Evolutionary conservation across 1,284 basidiomycete species (phyloP).

Genomic region (Cystobasidiaceae sp.): DNA sequence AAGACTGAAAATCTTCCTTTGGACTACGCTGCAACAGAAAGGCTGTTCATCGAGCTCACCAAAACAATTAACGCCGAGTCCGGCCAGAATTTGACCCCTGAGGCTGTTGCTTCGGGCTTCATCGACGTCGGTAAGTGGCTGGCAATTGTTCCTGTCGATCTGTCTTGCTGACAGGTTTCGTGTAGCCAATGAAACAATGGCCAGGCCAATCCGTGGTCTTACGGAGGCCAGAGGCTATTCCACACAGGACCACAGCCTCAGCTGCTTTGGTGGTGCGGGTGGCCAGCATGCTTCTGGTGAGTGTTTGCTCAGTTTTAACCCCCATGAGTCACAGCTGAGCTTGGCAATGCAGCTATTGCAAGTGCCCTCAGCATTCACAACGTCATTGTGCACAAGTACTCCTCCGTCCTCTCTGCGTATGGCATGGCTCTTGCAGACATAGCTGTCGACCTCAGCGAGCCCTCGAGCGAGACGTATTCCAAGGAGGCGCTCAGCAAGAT

Average conservation of each 20-base stretch:
- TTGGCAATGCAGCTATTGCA: slow-evolving; percentile 84
- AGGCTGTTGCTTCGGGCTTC: slow-evolving; percentile 82
- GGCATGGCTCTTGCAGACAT: slow-evolving; percentile 82
- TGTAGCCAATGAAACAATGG: slow-evolving; percentile 33
- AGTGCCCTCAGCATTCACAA: slow-evolving; percentile 70
- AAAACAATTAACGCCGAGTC: slow-evolving; percentile 58
- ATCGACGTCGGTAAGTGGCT: slow-evolving; percentile 16
- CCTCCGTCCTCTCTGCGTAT: slow-evolving; percentile 81
- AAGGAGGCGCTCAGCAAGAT: slow-evolving; percentile 54
- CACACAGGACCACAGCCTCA: slow-evolving; percentile 24
- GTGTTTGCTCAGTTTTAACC: neutral
- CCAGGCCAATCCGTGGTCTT: slow-evolving; percentile 33
- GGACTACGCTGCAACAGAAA: slow-evolving; percentile 61
- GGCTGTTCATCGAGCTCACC: slow-evolving; percentile 61
- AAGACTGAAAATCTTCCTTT: slow-evolving; percentile 74
- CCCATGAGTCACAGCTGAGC: slow-evolving; percentile 49
- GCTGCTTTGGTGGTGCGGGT: slow-evolving; percentile 37
- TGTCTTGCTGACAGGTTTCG: neutral
- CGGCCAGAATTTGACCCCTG: slow-evolving; percentile 59
- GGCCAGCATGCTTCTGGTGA: slow-evolving; percentile 11
- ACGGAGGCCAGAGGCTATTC: slow-evolving; percentile 37
- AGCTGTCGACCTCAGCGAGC: slow-evolving; percentile 34
- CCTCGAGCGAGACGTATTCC: slow-evolving; percentile 32
- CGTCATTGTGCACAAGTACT: slow-evolving; percentile 78
- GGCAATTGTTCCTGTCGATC: neutral